Evolutionary conservation across 176 grass and related monocot genomes (phyloP), one percentile per base, ranked within the genome.

Genomic region (Puya raimondii): DNA sequence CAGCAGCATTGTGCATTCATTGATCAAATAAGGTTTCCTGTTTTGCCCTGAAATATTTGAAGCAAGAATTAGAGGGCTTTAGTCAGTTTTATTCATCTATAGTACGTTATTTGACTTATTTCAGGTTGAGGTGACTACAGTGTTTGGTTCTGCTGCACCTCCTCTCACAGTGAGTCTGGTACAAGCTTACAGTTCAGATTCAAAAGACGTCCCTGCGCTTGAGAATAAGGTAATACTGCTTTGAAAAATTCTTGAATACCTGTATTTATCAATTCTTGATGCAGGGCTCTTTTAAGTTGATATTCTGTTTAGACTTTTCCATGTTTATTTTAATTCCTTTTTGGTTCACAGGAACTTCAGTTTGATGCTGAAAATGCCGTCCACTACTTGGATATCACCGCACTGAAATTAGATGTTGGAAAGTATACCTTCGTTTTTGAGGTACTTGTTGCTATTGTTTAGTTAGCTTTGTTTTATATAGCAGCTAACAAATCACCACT

Each of bases 61-160:
- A 42, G 33, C 33, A 42, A 42, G 4, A 42, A 42, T 42, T 42
- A 42, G 33, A 42, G 4, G 33, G 33, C 4, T 61, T 9, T 61
- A 61, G 3, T 18, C 21, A 61, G 56, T 20, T 61, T 61, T 61
- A 16, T 61, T 61, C 7, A 22, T 0, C 56, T 61, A 13, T 22
- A 20, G 16, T 10, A 61, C 56, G 10, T 61, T 20, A 21, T 61
- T 57, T 22, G 16, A 61, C n/a, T 61, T 61, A 71, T 75, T 77
- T 88, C 80, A 99, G 95, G 90, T 88, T 84, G 90, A 99, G 80
- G 95, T 94, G 25, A 99, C 90, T 65, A 99, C 87, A 64, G 80
- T 99, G 13, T 94, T 94, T 76, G 95, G 95, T 76, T 86, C 95
- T 78, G 61, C 78, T 51, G 78, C 90, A 71, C 90, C 95, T 84